Evolutionary conservation across 1,139 yeast genomes (phyloP), one percentile per base, ranked within the genome.

Genomic region (Blastobotrys buckinghamii): DNA sequence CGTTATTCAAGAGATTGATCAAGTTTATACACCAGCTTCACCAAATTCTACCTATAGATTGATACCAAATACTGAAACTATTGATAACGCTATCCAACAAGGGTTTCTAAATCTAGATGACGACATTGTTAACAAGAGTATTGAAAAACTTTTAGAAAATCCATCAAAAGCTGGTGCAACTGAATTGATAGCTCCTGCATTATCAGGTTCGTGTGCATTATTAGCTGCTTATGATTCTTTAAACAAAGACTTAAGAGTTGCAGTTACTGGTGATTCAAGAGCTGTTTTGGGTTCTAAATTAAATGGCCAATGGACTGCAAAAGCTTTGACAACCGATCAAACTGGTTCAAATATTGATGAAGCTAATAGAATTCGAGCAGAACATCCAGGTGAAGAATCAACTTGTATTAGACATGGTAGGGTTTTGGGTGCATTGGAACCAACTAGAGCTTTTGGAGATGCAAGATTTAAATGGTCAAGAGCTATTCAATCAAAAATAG

Each of bases 401-500:
- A 92, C 84, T 34, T 81, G 90, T 24, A 78, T 88, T 59, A 81
- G 87, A 54, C 55, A 67, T 27, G 98, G 98, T 4, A 77, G 98
- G 57, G 86, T 94, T 5, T 75, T 92, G 58, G 99, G 99, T 0
- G 80, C 90, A n/a, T 75, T 92, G 55, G 98, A 94, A 66, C 98
- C 99, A 5, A 81, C 96, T 0, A 76, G 98, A 60, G 96, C 97
- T 1, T 94, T 92, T 73, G 98, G 99, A 43, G 99, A 92, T 67
- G 95, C 96, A 54, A 77, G 96, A 55, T 92, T 88, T 66, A 92
- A 92, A 64, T 73, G 86, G 73, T 74, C 88, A 27, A 84, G 86
- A 27, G 81, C 82, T 29, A 76, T 87, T 53, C 97, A 94, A 61
- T 84, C 84, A 50, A 71, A 77, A 51, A 76, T 85, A 26, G 84